phyloP scores from a whole-genome alignment of 345 rosid genomes.

The Linum usitatissimum region DNA sequence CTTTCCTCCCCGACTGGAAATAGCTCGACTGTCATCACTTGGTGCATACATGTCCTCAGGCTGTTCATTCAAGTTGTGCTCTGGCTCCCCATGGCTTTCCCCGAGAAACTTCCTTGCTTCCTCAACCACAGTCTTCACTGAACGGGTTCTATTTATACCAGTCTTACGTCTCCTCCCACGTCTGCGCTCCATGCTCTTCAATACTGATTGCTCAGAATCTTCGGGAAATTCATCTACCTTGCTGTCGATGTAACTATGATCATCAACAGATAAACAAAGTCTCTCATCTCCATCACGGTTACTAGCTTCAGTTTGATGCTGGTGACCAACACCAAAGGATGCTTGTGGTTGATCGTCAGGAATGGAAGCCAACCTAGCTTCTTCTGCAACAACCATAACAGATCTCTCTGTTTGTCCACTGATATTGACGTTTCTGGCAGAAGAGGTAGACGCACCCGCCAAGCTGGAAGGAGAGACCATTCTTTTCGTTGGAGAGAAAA shows the following conservation, averaged over 20 bases:
- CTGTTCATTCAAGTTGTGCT: slow-evolving; percentile 19
- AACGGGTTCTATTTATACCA: slow-evolving; percentile 35
- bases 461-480: slow-evolving; percentile 20
- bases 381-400: slow-evolving; percentile 12
- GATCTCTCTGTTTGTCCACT: slow-evolving; percentile 22
- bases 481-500: slow-evolving; percentile 55
- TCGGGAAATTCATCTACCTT: slow-evolving; percentile 38
- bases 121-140: slow-evolving; percentile 44
- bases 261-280: slow-evolving; percentile 37
- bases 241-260: slow-evolving; percentile 42
- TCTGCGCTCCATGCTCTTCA: slow-evolving; percentile 25
- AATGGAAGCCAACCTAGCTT: slow-evolving; percentile 12
- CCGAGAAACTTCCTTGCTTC: slow-evolving; percentile 45
- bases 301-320: slow-evolving; percentile 21
- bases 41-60: slow-evolving; percentile 11
- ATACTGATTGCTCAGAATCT: slow-evolving; percentile 48
- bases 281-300: slow-evolving; percentile 25
- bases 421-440: slow-evolving; percentile 10
- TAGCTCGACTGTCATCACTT: slow-evolving; percentile 26
- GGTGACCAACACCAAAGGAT: slow-evolving; percentile 18
- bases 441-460: slow-evolving; percentile 15
- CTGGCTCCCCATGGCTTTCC: slow-evolving; percentile 25
- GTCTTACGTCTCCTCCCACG: slow-evolving; percentile 40
- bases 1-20: slow-evolving; percentile 26
- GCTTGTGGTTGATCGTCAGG: slow-evolving; percentile 21